These are phyloP conservation scores for Coemansia javaensis DNA, from an alignment of 192 early-diverging fungal species.

Conservation along the genomic window DNA sequence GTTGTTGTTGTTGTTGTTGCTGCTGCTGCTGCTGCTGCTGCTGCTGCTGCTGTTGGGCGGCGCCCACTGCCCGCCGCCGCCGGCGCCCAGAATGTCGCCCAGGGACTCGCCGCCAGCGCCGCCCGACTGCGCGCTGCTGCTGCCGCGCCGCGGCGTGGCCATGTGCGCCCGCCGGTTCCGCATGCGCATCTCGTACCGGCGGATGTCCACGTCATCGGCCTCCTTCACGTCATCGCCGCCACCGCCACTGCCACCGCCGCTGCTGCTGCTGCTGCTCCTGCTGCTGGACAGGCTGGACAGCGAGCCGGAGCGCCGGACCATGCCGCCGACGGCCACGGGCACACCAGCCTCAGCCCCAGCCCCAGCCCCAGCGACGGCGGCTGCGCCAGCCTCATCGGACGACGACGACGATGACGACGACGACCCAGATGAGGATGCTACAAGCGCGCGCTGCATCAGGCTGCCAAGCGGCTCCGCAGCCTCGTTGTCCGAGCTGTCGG, in stretches of 20 bases:
- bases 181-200: slow-evolving; percentile 30
- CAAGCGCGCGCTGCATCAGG: no score
- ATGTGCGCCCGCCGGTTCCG: slow-evolving; percentile 16
- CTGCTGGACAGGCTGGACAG: slow-evolving; percentile 19
- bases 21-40: slow-evolving; percentile 15
- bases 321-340: not conserved
- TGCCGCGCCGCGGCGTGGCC: slow-evolving; percentile 16
- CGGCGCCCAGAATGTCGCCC: slow-evolving; percentile 37
- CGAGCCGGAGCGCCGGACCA: slow-evolving; percentile 8
- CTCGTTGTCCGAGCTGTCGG: slow-evolving; percentile 6
- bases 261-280: not conserved
- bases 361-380: slow-evolving; percentile 1
- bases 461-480: no score
- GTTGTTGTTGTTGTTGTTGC: no score
- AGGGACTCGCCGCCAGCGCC: slow-evolving; percentile 25
- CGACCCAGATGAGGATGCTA: no score
- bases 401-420: no score
- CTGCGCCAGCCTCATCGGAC: no score
- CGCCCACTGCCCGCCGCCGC: slow-evolving; percentile 33
- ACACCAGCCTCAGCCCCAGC: slow-evolving; percentile 1
- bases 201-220: slow-evolving; percentile 34
- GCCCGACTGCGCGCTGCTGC: slow-evolving; percentile 3
- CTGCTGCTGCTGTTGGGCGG: no score
- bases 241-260: not conserved
- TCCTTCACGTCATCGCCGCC: slow-evolving; percentile 11